Evolutionary conservation across 768 basidiomycete species (phyloP), one percentile per base, ranked within the genome.

Genomic region (Amanita subjunquillea): DNA sequence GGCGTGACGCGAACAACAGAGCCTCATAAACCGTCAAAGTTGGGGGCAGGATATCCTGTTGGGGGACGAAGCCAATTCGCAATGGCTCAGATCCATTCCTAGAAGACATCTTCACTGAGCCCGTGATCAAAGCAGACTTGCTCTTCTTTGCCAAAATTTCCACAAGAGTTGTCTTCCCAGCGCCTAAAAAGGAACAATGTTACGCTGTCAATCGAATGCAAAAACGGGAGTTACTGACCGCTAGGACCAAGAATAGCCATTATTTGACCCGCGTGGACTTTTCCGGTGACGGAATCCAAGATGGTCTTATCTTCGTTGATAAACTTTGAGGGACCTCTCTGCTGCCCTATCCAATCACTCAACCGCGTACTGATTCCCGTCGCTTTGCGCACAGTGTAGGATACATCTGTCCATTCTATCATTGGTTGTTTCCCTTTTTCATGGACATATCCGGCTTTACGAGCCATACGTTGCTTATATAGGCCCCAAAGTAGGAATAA

Each of bases 201-300:
- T 45, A 36, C 30, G 38, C 27, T 22, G 22, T 34, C 23, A 22
- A 42, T 30, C 6, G n/a, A 39, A n/a, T 44, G 53, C 29, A 45
- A 4, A n/a, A 25, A 45, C 20, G 42, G 47, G n/a, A 9, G 15
- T 10, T 15, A 68, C 68, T 56, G 60, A 73, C 92, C 93, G 58
- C 87, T 89, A 0, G 94, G 92, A 0, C 94, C 94, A 3, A 97
- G 76, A 51, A 96, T 80, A n/a, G 88, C 89, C 77, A 91, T 83
- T 72, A 96, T 82, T 55, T 87, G 79, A 8, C 94, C 92, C 0
- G 90, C 80, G 2, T 71, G 67, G n/a, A 95, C 79, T 8, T 67
- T 65, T 0, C 93, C 94, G 45, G 68, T 79, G 29, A 92, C 74
- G 38, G 70, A 69, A 60, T 90, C 82, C 38, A 97, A 69, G 13